Base-by-base conservation (phyloP, 108 stramenopile species). In the Pseudonitzschia delicatissima region DNA sequence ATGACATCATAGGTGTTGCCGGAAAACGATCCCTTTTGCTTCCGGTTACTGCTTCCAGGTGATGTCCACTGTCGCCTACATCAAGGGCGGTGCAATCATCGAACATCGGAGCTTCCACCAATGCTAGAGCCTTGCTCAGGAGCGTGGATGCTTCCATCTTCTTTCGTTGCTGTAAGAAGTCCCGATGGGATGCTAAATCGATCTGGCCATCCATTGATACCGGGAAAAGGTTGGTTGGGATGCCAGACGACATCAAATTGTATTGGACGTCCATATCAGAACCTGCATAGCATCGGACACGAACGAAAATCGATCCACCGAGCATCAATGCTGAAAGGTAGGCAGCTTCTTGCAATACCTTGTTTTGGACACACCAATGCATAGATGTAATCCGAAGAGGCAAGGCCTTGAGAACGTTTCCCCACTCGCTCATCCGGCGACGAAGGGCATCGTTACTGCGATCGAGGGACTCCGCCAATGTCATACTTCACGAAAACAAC, bases 171-270 rank as follows among this genome's bases (percentile, higher is more conserved):
- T 20, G 25, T 21, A 61, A 42, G 25, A 61, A 61, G 5, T 18
- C 25, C 7, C 18, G 6, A 61, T 71, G 70, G 27, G 15, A 29
- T 6, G 62, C 25, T 12, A 62, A 11, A 40, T 63, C 50, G 36
- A 71, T 37, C 15, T 62, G 12, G 7, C 74, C 73, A 28, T 52
- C 36, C 25, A 45, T 5, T 6, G 55, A 29, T 4, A 75, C 35
- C 5, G 74, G 74, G 6, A 75, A 34, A 0, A 18, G 12, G 5
- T 47, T n/a, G 4, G 49, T 62, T 15, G 62, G 50, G 12, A 75
- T 64, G 21, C 74, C 74, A 36, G 57, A 75, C 0, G 74, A 37
- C 52, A 65, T 65, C 15, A 75, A 37, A 17, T 27, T 37, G 32
- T 64, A 58, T 34, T 61, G 35, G 29, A 61, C 62, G 25, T 75